A percentile compares a stretch with the other conserved stretches of the same genome.
Conservation (phyloP, 345 rosid genomes). For the thale cress (Arabidopsis thaliana) region DNA sequence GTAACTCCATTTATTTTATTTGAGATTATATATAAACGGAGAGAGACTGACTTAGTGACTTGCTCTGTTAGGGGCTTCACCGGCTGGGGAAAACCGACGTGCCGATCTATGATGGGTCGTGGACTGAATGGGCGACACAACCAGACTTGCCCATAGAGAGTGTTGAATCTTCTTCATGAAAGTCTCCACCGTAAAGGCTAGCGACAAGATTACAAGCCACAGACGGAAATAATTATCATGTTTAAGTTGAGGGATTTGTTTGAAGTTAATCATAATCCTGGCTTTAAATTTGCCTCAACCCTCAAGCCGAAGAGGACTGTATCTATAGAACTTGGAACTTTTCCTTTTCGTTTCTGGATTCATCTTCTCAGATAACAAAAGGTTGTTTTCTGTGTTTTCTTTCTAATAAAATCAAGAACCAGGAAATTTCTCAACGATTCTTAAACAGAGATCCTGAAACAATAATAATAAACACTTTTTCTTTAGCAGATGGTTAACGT, state of each 20-base stretch:
- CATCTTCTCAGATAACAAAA: constrained; percentile 12
- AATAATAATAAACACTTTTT: background rate
- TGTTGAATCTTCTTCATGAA: constrained; percentile 41
- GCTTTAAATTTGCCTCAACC: constrained; percentile 12
- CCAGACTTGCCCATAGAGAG: constrained; percentile 65
- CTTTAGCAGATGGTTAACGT: background rate
- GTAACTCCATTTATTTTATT: constrained; percentile 48
- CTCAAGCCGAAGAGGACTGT: constrained; percentile 22
- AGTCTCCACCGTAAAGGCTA: constrained; percentile 6
- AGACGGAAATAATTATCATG: constrained; percentile 1
- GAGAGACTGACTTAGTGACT: constrained; percentile 10
- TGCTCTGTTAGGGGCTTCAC: constrained; percentile 73
- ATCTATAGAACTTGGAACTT: constrained; percentile 11
- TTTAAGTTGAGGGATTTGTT: constrained; percentile 11
- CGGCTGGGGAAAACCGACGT: constrained; percentile 86
- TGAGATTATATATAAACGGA: constrained; percentile 7
- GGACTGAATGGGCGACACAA: constrained; percentile 97
- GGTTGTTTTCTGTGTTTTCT: constrained; percentile 5
- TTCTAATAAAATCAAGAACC: constrained; percentile 35
- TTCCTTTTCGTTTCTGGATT: background rate
- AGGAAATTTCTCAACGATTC: constrained; percentile 22
- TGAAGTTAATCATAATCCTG: constrained; percentile 25
- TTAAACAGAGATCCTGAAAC: constrained; percentile 8
- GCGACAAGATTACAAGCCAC: constrained; percentile 28
- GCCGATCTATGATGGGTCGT: constrained; percentile 92